Base-by-base conservation (phyloP, 1,284 basidiomycete genomes). In the Pseudozyma thailandica region DNA sequence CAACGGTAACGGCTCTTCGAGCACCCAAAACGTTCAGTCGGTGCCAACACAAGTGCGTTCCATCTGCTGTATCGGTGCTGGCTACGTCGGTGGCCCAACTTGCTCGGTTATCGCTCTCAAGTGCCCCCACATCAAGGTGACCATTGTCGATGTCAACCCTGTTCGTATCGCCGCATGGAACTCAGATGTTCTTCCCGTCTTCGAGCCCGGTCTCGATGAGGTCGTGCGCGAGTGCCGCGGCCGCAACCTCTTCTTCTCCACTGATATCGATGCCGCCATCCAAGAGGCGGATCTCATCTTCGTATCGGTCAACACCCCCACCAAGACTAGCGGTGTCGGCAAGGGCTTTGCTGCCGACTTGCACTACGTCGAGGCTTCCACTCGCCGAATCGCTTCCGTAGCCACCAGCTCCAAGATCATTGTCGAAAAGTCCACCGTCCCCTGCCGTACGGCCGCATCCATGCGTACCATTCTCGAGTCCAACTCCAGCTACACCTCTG, bases 381-480 rank as follows among this genome's bases (percentile, higher is more conserved):
- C 96, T 37, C 92, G 95, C 72, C 91, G 91, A 74, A 98, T 98
- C 76, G 95, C 96, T 41, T 89, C 89, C 51, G 91, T 98, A 57
- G 92, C 96, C 33, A 91, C 87, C 33, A 89, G 91, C 7, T 91
- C 89, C 84, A 98, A 98, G 87, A 98, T 99, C 80, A 95, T 99
- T 71, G 94, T 99, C 57, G 96, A 99, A 83, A 99, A 99, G 85
- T 98, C 95, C 18, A 99, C 95, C 3, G 95, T 99, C 26, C 95
- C 95, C 33, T 98, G 94, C 86, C 90, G 95, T 72, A 99, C 95
- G 9, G 95, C 95, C 62, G 92, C 96, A 84, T 95, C 94, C 25
- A 99, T 98, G 95, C 91, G 94, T 79, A 95, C 92, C 59, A 97
- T 98, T 84, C 90, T 98, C 69, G 94, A 98, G 85, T 93, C 95